phyloP scores from a whole-genome alignment of 352 stramenopile species.

The Thalassiosira ordinaria region DNA sequence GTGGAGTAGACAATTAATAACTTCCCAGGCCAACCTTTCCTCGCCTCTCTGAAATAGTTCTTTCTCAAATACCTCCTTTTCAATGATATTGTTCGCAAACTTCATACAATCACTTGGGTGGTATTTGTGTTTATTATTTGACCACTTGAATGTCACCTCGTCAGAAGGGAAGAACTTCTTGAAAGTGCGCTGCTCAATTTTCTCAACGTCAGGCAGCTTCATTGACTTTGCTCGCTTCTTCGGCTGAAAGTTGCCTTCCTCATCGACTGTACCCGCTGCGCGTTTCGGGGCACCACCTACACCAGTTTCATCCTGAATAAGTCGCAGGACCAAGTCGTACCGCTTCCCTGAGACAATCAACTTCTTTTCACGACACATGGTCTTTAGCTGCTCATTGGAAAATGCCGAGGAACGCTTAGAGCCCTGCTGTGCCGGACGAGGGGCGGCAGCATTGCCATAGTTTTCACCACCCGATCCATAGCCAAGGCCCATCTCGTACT shows the following conservation, averaged over 20 bases:
- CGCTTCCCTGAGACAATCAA: conserved; percentile 27
- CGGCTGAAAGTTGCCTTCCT: conserved; percentile 19
- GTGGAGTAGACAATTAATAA: conserved; percentile 15
- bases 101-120: conserved; percentile 20
- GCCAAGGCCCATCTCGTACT: conserved; percentile 18
- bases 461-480: neutral
- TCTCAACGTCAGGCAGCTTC: conserved; percentile 20
- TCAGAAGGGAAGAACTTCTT: conserved; percentile 32
- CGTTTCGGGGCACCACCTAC: conserved; percentile 11
- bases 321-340: conserved; percentile 30
- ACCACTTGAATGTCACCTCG: conserved; percentile 21
- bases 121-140: conserved; percentile 39
- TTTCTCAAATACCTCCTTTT: conserved; percentile 37
- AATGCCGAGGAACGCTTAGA: conserved; percentile 19
- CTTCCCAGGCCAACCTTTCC: conserved; percentile 33
- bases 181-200: conserved; percentile 25
- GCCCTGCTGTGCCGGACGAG: conserved; percentile 10
- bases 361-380: conserved; percentile 25
- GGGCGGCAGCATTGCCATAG: neutral
- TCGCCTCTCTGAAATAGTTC: conserved; percentile 31
- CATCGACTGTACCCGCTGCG: conserved; percentile 10
- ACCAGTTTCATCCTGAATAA: conserved; percentile 28
- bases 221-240: conserved; percentile 34
- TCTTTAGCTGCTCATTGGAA: conserved; percentile 24
- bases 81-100: conserved; percentile 20